Conservation (phyloP, 2,329 filamentous ascomycete genomes). For the Thermothelomyces thermophilus region DNA sequence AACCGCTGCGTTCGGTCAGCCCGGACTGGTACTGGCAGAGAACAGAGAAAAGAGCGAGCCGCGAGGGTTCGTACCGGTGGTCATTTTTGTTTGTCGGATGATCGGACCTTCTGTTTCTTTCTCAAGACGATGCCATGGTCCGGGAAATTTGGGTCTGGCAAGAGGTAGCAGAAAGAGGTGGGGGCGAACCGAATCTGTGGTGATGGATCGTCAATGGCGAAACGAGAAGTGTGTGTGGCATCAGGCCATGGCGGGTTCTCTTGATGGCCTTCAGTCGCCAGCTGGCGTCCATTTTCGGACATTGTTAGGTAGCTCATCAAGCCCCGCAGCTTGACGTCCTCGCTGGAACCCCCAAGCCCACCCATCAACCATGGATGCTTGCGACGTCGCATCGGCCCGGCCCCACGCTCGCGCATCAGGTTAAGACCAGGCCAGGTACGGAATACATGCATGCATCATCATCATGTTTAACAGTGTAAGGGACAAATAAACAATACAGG, state of each 20-base stretch:
- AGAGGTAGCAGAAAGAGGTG: neutral
- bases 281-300: conserved; percentile 6
- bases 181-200: neutral
- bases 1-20: conserved; percentile 41
- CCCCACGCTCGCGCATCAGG: neutral
- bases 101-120: neutral
- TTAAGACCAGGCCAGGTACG: no score
- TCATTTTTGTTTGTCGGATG: conserved; percentile 12
- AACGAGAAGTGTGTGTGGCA: neutral
- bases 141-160: neutral
- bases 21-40: neutral
- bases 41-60: no score
- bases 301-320: neutral
- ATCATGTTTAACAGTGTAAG: no score
- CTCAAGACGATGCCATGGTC: conserved; percentile 4
- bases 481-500: no score
- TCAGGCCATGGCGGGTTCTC: conserved; percentile 10
- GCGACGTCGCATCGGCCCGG: neutral
- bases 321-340: conserved; percentile 12
- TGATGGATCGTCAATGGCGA: neutral
- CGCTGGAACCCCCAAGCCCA: neutral
- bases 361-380: no score
- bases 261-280: conserved; percentile 2
- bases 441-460: no score
- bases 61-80: conserved; percentile 16